A percentile compares a stretch with the other conserved stretches of the same genome.
Evolutionary conservation across 192 early-diverging fungal genomes (phyloP).

Genomic region (Mortierella hygrophila): DNA sequence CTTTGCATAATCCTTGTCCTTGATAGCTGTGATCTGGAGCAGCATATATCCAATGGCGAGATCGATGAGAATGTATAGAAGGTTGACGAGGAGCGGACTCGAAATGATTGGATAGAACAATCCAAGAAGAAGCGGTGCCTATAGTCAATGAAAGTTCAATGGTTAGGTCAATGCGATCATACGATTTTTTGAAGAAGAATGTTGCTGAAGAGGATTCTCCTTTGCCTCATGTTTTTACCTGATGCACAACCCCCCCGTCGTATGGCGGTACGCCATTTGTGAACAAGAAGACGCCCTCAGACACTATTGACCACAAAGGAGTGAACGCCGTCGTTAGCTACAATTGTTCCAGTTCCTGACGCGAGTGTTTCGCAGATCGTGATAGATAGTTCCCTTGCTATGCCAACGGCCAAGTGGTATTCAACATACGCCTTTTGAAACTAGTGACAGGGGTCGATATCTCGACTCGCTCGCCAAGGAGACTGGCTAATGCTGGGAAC

Average conservation of each 20-base stretch:
- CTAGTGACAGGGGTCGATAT: constrained; percentile 90
- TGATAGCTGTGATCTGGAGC: constrained; percentile 63
- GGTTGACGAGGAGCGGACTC: constrained; percentile 66
- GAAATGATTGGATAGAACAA: constrained; percentile 74
- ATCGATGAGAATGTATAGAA: constrained; percentile 76
- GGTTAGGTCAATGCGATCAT: not conserved
- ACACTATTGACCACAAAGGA: constrained; percentile 63
- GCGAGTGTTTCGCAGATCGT: not conserved
- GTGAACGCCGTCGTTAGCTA: not conserved
- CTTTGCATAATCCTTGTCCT: constrained; percentile 22
- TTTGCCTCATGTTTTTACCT: constrained; percentile 61
- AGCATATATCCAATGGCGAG: constrained; percentile 71
- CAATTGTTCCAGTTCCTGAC: not conserved
- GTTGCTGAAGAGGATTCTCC: not conserved
- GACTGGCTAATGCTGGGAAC: constrained; percentile 58
- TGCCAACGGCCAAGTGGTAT: not conserved
- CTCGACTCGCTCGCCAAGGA: constrained; percentile 75
- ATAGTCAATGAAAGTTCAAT: not conserved
- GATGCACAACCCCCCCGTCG: constrained; percentile 91
- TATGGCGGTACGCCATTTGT: constrained; percentile 83
- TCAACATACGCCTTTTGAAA: constrained; percentile 79
- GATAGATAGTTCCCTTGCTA: not conserved
- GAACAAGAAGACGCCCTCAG: constrained; percentile 88
- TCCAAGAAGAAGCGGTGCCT: constrained; percentile 82
- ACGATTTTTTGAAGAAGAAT: not conserved